Evolutionary conservation across 2,329 filamentous ascomycete genomes (phyloP), one percentile per base, ranked within the genome.

Genomic region (Fusarium globosum): DNA sequence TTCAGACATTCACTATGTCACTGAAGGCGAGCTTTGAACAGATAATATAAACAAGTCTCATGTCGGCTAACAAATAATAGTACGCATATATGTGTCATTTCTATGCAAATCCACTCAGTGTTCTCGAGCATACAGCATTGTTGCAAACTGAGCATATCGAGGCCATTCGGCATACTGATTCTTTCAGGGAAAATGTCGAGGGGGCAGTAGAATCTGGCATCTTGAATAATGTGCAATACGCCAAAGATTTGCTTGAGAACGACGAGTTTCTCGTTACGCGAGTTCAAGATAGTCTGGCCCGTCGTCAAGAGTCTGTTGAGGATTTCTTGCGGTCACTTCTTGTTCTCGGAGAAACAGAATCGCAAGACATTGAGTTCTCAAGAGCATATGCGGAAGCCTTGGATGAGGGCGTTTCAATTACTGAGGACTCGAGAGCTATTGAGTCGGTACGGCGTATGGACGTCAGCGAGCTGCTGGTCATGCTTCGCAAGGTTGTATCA

Each of bases 71-170:
- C 75, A 8, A 45, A 9, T 26, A 69, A 23, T 80, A 94, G 88
- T 96, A 96, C 82, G 90, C 92, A 2, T 94, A 95, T 79, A 95
- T 97, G 93, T 94, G 92, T 65, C 93, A 95, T 79, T 96, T 94
- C 78, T 96, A 94, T 76, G 92, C 92, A 43, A 96, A 95, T 75
- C 89, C 92, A 2, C 84, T 95, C 7, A 94, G 91, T 69, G 80
- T 94, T 8, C 86, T 96, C 39, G 81, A 91, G 15, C 82, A 83
- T 6, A 69, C 69, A 30, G 49, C 73, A 80, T 12, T 23, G 30
- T 72, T 94, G 2, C 86, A 92, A 57, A 76, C 83, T 3, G 88
- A 92, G 68, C 91, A 94, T 73, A 80, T 92, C 13, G 89, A 94
- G 73, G 91, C 92, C 16, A 81, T 93, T 13, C 89, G 93, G 41